Evolutionary conservation across 2,329 filamentous ascomycete genomes (phyloP), one percentile per base, ranked within the genome.

Genomic region (Botrytis byssoidea): DNA sequence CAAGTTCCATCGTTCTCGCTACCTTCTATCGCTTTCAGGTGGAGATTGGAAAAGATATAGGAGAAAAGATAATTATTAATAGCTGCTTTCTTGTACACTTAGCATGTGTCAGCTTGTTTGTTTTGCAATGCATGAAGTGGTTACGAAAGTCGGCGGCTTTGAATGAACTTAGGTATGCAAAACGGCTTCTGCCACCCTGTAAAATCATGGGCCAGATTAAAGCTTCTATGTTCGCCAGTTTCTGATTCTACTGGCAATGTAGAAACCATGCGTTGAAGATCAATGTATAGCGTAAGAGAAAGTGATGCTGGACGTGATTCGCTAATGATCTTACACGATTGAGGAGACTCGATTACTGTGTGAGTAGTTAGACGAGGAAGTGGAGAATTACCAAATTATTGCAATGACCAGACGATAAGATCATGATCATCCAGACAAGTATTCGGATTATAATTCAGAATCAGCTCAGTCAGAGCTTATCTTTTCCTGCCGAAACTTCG

Each of bases 1-100:
- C 25, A 12, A 1, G 5, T 29, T 55, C 2, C 25, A 18, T 29
- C 1, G n/a, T 0, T 6, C 1, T n/a, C 4, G 3, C 25, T 57
- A 57, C 16, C 3, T 57, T 4, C n/a, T 48, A 2, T 10, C 3
- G 7, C 14, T 57, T 29, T 1, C 3, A 29, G 3, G 1, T 29
- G n/a, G 18, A 0, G 14, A 18, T 7, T 32, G 14, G 9, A 18
- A 29, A 9, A 2, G 14, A 6, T 5, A n/a, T 3, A 57, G 3
- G 51, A 29, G 1, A 18, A 6, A 4, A 9, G 1, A 4, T 18
- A 16, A 7, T n/a, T 16, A 7, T 55, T 6, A 3, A 63, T 3
- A 16, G 25, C 3, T 18, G 29, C 1, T 29, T 12, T 29, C 18
- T 57, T 8, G n/a, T 32, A n/a, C 1, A 29, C 12, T 16, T 9